Conservation (phyloP, 768 basidiomycete species). For the Cystofilobasidium ferigula region DNA sequence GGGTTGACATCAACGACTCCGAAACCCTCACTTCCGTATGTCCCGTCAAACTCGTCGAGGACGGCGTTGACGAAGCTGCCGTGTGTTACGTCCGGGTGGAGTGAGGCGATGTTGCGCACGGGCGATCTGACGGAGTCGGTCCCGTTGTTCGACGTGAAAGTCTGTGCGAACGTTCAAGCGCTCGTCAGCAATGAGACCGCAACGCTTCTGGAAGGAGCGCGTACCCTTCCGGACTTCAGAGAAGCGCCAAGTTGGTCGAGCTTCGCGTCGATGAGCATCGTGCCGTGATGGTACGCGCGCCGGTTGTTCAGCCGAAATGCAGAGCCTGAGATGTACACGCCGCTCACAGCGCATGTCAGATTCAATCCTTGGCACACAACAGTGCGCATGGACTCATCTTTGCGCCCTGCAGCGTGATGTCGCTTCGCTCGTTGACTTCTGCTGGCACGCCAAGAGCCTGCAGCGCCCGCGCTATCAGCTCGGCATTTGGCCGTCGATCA, state of each 20-base stretch:
- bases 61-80: conserved; percentile 61
- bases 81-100: conserved; percentile 49
- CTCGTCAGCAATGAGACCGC: neutral
- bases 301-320: conserved; percentile 89
- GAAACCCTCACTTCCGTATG: conserved; percentile 26
- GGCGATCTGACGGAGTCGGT: conserved; percentile 86
- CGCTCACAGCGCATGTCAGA: neutral
- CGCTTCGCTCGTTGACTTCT: conserved; percentile 32
- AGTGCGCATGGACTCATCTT: conserved; percentile 23
- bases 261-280: conserved; percentile 84
- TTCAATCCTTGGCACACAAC: conserved; percentile 19
- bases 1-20: conserved; percentile 43
- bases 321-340: conserved; percentile 76
- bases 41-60: conserved; percentile 50
- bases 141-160: conserved; percentile 68
- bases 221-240: conserved; percentile 40
- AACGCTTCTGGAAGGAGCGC: conserved; percentile 22
- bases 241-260: conserved; percentile 62
- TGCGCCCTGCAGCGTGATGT: conserved; percentile 25
- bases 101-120: conserved; percentile 66
- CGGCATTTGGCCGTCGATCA: conserved; percentile 63
- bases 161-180: conserved; percentile 42
- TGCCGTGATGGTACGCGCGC: conserved; percentile 93
- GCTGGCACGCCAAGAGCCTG: conserved; percentile 61
- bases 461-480: conserved; percentile 62